Conservation (phyloP, 1,284 basidiomycete genomes). For the Tylopilus sp. region DNA sequence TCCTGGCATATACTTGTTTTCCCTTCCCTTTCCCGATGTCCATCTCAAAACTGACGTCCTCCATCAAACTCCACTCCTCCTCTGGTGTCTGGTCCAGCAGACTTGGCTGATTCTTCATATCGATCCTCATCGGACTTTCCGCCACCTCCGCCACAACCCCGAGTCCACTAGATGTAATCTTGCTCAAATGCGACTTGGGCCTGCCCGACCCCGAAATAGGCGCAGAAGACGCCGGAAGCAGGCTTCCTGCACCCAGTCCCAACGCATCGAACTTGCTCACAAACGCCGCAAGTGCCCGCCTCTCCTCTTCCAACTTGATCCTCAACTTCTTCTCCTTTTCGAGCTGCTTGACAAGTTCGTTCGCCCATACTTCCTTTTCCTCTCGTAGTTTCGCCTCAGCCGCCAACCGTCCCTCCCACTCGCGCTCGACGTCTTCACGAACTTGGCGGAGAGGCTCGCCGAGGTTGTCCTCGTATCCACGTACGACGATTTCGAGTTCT, state of each 20-base stretch:
- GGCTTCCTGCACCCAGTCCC: conserved; percentile 42
- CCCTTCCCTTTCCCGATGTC: conserved; percentile 24
- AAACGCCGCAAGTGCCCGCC: conserved; percentile 67
- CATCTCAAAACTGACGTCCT: conserved; percentile 52
- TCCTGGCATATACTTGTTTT: conserved; percentile 11
- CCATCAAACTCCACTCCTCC: conserved; percentile 49
- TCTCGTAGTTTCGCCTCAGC: conserved; percentile 55
- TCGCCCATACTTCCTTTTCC: conserved; percentile 67
- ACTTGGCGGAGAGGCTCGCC: conserved; percentile 68
- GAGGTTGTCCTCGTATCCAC: conserved; percentile 65
- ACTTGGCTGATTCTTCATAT: conserved; percentile 46
- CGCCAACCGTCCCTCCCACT: conserved; percentile 64
- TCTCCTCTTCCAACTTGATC: conserved; percentile 65
- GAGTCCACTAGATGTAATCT: conserved; percentile 19
- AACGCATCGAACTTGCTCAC: conserved; percentile 73
- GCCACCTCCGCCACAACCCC: conserved; percentile 26
- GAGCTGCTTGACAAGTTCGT: conserved; percentile 62
- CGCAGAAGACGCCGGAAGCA: conserved; percentile 31
- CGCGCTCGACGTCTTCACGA: conserved; percentile 75
- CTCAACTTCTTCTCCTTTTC: conserved; percentile 71
- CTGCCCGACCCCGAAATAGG: conserved; percentile 25
- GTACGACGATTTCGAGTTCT: conserved; percentile 66
- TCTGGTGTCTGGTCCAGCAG: conserved; percentile 59
- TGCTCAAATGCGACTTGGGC: conserved; percentile 43
- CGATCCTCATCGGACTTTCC: conserved; percentile 50